phyloP scores from a whole-genome alignment of 148 eudicot species.

The Rhododendron ferrugineum region DNA sequence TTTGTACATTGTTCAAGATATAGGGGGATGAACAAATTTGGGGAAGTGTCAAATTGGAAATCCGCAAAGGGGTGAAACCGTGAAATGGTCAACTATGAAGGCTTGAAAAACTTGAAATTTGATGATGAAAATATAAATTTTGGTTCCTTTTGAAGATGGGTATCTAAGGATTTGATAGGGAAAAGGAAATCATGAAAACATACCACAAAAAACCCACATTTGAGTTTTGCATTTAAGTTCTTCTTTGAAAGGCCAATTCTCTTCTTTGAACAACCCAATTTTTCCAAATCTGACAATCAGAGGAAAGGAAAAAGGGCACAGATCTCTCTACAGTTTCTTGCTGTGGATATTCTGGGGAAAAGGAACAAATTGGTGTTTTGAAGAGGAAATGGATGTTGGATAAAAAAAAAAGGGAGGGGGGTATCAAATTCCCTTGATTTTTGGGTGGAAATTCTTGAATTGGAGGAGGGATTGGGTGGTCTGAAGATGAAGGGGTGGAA shows the following conservation, averaged over 20 bases:
- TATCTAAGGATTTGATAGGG: neutral
- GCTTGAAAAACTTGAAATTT: slow-evolving; percentile 14
- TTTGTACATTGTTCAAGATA: slow-evolving; percentile 45
- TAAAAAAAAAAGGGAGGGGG: no score
- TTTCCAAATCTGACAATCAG: neutral
- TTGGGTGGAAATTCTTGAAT: neutral
- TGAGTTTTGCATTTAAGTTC: neutral
- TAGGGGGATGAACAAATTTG: slow-evolving; percentile 1
- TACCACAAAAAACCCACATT: neutral
- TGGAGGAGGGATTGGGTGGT: neutral
- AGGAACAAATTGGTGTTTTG: neutral
- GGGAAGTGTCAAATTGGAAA: slow-evolving; percentile 12
- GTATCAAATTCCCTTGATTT: neutral
- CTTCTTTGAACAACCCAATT: neutral
- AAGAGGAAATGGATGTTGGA: neutral
- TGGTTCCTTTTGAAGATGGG: slow-evolving; percentile 7
- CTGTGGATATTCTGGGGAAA: neutral
- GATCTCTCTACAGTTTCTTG: slow-evolving; percentile 10
- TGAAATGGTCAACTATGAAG: slow-evolving; percentile 15
- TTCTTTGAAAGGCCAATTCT: neutral
- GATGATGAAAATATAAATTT: slow-evolving; percentile 14
- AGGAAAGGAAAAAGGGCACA: neutral
- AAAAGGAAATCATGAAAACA: neutral
- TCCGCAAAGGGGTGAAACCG: neutral
- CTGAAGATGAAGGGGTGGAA: neutral